phyloP scores from a whole-genome alignment of 495 filamentous ascomycete species.

The Penicillium angulare region DNA sequence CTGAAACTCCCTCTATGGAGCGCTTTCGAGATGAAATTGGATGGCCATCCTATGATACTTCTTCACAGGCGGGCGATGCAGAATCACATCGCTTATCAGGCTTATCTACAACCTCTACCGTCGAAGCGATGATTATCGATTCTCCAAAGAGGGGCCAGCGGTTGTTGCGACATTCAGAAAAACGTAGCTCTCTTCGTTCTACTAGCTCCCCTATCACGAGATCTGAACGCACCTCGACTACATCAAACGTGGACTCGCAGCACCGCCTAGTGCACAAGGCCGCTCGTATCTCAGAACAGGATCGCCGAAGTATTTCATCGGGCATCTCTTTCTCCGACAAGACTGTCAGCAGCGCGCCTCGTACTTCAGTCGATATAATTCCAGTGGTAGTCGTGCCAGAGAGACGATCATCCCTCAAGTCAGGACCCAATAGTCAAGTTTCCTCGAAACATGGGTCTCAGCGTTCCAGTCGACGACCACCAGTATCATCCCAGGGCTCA shows the following conservation, averaged over 20 bases:
- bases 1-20: conserved; percentile 34
- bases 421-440: conserved; percentile 36
- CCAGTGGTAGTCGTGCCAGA: conserved; percentile 73
- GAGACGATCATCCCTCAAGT: conserved; percentile 62
- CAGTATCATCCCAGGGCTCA: conserved; percentile 33
- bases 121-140: conserved; percentile 71
- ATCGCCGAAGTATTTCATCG: conserved; percentile 58
- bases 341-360: conserved; percentile 44
- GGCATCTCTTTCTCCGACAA: conserved; percentile 55
- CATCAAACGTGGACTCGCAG: conserved; percentile 39
- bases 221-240: conserved; percentile 44
- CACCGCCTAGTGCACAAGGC: conserved; percentile 49
- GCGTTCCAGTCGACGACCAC: conserved; percentile 32
- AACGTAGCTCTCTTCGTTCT: conserved; percentile 59
- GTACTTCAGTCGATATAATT: conserved; percentile 54
- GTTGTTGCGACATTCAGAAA: conserved; percentile 66
- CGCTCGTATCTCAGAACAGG: conserved; percentile 46
- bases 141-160: conserved; percentile 49
- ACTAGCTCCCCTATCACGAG: conserved; percentile 44
- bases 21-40: conserved; percentile 40
- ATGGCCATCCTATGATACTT: conserved; percentile 39
- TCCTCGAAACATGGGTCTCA: conserved; percentile 40
- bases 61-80: conserved; percentile 26
- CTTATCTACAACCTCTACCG: conserved; percentile 65
- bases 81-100: conserved; percentile 53